Percentiles rank a stretch among this genome's conserved stretches.
Evolutionary conservation across 352 stramenopile species (phyloP).

Genomic region (Halophytophthora polymorphica): DNA sequence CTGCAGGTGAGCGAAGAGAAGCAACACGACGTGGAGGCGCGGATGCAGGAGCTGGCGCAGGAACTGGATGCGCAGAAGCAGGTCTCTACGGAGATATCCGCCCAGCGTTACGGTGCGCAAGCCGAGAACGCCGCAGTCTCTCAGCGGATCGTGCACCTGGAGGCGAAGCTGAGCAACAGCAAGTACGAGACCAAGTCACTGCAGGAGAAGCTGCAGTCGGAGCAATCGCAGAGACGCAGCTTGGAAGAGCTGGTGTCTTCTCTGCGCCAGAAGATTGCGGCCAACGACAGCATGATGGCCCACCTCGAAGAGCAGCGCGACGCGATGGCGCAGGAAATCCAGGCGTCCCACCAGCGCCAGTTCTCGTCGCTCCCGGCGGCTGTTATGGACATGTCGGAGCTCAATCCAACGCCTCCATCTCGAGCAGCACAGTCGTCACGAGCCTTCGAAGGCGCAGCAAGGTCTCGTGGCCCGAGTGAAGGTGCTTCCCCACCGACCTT

Average conservation of each 20-base stretch:
- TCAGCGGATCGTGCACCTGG: conserved; percentile 73
- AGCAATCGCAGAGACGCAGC: conserved; percentile 50
- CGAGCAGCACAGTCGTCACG: conserved; percentile 10
- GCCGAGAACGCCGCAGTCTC: conserved; percentile 70
- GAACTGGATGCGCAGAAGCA: conserved; percentile 67
- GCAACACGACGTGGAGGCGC: conserved; percentile 48
- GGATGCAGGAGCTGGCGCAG: conserved; percentile 39
- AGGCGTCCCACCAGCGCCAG: conserved; percentile 49
- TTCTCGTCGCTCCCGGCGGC: conserved; percentile 26
- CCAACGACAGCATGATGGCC: conserved; percentile 53
- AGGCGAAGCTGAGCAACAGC: conserved; percentile 69
- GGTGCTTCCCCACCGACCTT: conserved; percentile 13
- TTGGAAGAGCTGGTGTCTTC: conserved; percentile 64
- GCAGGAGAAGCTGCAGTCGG: conserved; percentile 51
- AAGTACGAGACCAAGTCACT: conserved; percentile 66
- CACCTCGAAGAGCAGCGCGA: conserved; percentile 74
- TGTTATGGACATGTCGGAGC: conserved; percentile 65
- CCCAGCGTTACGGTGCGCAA: conserved; percentile 69
- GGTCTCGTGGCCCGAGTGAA: conserved; percentile 3
- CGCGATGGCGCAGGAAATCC: conserved; percentile 72
- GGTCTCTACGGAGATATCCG: conserved; percentile 75
- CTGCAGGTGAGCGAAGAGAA: conserved; percentile 52
- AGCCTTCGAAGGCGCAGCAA: conserved; percentile 3
- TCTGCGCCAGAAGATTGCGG: conserved; percentile 63
- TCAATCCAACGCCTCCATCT: conserved; percentile 36